phyloP scores from a whole-genome alignment of 2,329 filamentous ascomycete genomes.

The Keithomyces neogunnii region DNA sequence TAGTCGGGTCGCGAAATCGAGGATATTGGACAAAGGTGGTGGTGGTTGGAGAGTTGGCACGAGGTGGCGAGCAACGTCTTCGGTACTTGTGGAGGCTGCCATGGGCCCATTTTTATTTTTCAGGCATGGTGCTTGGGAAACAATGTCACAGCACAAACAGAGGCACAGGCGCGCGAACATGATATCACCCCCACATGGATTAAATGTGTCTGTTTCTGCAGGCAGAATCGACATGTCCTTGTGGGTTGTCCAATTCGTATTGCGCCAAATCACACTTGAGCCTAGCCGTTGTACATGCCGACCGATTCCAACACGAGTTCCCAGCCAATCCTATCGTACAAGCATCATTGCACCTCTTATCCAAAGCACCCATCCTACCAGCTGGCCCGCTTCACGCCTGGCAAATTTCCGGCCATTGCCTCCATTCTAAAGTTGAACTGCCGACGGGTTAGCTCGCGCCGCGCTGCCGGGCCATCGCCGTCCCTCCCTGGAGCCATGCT shows the following conservation, averaged over 20 bases:
- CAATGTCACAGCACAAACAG: no score
- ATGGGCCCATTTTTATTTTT: conserved; percentile 2
- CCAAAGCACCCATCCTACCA: conserved; percentile 53
- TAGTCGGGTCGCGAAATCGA: background rate
- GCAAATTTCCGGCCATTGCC: conserved; percentile 74
- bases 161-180: no score
- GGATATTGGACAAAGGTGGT: background rate
- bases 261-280: no score
- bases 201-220: no score
- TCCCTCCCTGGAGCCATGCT: conserved; percentile 25
- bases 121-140: background rate
- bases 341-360: background rate
- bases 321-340: conserved; percentile 1
- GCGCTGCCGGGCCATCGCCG: background rate
- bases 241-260: background rate
- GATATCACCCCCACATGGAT: no score
- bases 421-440: conserved; percentile 92
- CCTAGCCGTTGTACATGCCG: no score
- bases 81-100: background rate
- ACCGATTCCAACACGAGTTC: no score
- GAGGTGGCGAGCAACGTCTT: background rate
- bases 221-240: no score
- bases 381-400: conserved; percentile 91
- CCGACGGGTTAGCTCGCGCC: conserved; percentile 16
- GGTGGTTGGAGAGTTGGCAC: background rate